Percentiles rank a stretch among this genome's conserved stretches.
These are phyloP conservation scores for Cladosporium velox DNA, from an alignment of 2,329 filamentous ascomycete species.

Conservation along the genomic window DNA sequence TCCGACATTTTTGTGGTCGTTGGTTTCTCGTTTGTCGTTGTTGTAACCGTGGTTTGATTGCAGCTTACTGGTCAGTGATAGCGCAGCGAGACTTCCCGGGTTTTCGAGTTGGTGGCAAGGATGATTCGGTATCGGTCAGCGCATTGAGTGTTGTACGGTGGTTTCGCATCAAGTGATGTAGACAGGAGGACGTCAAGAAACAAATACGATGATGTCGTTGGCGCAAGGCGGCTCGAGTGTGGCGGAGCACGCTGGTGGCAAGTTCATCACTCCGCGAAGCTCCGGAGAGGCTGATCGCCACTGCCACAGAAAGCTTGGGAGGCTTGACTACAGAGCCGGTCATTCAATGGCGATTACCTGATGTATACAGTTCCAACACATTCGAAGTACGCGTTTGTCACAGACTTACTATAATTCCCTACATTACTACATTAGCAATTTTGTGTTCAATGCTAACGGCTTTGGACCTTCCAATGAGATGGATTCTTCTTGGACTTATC, in stretches of 20 bases:
- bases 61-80: neutral
- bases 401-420: neutral
- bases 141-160: neutral
- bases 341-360: neutral
- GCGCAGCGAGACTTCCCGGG: neutral
- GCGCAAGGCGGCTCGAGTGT: constrained; percentile 1
- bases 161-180: neutral
- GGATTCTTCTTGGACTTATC: neutral
- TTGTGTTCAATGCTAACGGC: neutral
- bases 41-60: neutral
- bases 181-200: neutral
- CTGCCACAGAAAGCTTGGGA: neutral
- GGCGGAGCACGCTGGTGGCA: constrained; percentile 4
- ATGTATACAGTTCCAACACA: too few species aligned
- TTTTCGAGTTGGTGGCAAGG: neutral
- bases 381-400: neutral
- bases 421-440: neutral
- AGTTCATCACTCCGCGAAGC: constrained; percentile 2
- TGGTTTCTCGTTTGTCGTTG: neutral
- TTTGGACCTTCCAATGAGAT: neutral
- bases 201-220: constrained; percentile 8
- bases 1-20: constrained; percentile 17
- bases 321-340: neutral
- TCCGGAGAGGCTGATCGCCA: neutral
- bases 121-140: neutral